Percentiles rank a stretch among this genome's conserved stretches.
Evolutionary conservation across 352 stramenopile species (phyloP).

Genomic region (Phytopythium chamaehyphon): DNA sequence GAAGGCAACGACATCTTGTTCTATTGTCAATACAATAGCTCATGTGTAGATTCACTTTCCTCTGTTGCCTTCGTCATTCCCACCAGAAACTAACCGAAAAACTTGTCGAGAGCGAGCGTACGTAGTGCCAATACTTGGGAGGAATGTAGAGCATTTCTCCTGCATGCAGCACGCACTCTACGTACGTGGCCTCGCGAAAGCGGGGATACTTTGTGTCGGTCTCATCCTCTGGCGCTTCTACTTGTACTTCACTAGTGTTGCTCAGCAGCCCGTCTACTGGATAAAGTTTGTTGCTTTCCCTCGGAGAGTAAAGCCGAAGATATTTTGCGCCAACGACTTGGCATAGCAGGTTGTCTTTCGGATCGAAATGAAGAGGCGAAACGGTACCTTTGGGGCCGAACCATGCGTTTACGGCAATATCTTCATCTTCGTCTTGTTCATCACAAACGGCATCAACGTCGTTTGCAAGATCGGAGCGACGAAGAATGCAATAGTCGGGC

Average conservation of each 20-base stretch:
- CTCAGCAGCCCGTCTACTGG: conserved; percentile 76
- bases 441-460: not conserved
- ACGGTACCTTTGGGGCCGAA: conserved; percentile 78
- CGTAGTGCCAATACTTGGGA: conserved; percentile 86
- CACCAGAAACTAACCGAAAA: conserved; percentile 88
- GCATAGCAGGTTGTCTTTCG: conserved; percentile 87
- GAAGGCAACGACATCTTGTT: too few relatives aligned
- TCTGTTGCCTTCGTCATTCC: conserved; percentile 12
- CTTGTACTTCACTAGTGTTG: conserved; percentile 82
- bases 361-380: conserved; percentile 87
- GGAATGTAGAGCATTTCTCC: conserved; percentile 89
- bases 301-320: conserved; percentile 69
- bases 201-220: conserved; percentile 28
- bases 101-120: conserved; percentile 71
- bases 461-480: conserved; percentile 25
- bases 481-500: conserved; percentile 86
- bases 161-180: conserved; percentile 65
- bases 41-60: too few relatives aligned
- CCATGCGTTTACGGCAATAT: conserved; percentile 86
- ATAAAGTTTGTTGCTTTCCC: conserved; percentile 73
- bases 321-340: conserved; percentile 86
- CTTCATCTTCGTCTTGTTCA: conserved; percentile 43
- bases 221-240: conserved; percentile 42
- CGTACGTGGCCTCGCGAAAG: conserved; percentile 45
- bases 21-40: too few relatives aligned